Evolutionary conservation across 208 protist genomes (phyloP).

Genomic region (Acanthamoeba lenticulata): DNA sequence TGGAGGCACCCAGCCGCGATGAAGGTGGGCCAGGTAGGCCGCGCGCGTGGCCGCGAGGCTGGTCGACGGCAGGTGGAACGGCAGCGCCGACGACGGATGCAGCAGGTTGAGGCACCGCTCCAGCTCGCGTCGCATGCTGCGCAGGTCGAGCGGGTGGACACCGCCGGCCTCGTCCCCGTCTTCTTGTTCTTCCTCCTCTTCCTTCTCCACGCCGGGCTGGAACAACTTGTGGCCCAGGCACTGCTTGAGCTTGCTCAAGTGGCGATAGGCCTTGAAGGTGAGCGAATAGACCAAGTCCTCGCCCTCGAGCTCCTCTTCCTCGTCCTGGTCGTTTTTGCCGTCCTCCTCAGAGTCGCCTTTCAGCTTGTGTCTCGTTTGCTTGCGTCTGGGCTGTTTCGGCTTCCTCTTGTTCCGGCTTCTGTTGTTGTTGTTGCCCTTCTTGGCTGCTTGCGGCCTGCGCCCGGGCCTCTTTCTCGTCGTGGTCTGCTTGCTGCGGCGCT

Average conservation of each 20-base stretch:
- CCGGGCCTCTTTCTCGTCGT: neutral
- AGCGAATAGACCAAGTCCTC: neutral
- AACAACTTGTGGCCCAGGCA: slow-evolving; percentile 3
- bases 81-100: slow-evolving; percentile 5
- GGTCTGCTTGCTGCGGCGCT: neutral
- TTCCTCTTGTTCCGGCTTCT: neutral
- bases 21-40: neutral
- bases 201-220: no score
- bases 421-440: neutral
- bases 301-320: neutral
- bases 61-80: slow-evolving; percentile 4
- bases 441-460: neutral
- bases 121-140: neutral
- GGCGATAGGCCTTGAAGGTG: slow-evolving; percentile 30
- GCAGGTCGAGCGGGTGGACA: slow-evolving; percentile 13
- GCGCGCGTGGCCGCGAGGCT: neutral
- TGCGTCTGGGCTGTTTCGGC: neutral
- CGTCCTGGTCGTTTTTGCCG: neutral
- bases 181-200: no score
- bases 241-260: neutral
- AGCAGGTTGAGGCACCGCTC: neutral
- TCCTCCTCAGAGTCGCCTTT: neutral
- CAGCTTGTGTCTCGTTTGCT: neutral
- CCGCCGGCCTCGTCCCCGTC: no score
- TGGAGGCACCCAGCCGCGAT: neutral